A percentile compares a stretch with the other conserved stretches of the same genome.
phyloP scores from a whole-genome alignment of 139 green algal species.

The Auxenochlorella pyrenoidosa region DNA sequence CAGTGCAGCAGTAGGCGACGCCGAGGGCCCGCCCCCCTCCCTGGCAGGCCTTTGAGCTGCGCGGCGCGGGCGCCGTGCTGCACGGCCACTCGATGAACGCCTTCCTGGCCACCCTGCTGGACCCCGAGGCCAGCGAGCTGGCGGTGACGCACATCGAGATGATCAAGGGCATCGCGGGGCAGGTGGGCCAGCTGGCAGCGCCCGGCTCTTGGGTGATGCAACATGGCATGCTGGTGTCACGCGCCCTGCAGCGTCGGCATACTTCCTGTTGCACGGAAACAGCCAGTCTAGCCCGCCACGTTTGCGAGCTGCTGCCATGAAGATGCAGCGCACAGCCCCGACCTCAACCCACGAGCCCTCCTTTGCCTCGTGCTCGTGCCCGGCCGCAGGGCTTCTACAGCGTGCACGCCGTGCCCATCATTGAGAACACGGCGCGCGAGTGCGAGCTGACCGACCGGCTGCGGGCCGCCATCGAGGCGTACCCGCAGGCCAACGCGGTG shows the following conservation, averaged over 20 bases:
- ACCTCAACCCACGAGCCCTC: too few relatives aligned
- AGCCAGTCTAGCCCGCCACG: too few relatives aligned
- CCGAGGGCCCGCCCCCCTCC: not conserved
- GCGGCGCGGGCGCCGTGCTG: slow-evolving; percentile 90
- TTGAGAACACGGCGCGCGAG: slow-evolving; percentile 97
- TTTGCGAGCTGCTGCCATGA: too few relatives aligned
- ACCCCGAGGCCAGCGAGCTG: slow-evolving; percentile 81
- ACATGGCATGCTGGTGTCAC: not conserved
- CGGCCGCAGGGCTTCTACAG: slow-evolving; percentile 86
- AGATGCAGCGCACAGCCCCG: too few relatives aligned
- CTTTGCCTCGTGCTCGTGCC: too few relatives aligned
- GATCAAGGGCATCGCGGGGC: slow-evolving; percentile 85
- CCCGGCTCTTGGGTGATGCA: too few relatives aligned
- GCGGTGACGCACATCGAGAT: slow-evolving; percentile 94
- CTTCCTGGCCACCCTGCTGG: slow-evolving; percentile 90
- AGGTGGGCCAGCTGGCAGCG: not conserved
- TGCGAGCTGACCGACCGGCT: slow-evolving; percentile 96
- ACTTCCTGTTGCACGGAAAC: too few relatives aligned
- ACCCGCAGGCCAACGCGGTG: slow-evolving; percentile 87
- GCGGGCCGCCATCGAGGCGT: slow-evolving; percentile 78
- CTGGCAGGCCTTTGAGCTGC: slow-evolving; percentile 89
- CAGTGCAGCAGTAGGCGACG: too few relatives aligned
- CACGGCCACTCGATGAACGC: slow-evolving; percentile 92
- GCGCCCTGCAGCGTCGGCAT: too few relatives aligned
- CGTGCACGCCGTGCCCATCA: slow-evolving; percentile 90